phyloP scores from a whole-genome alignment of 495 filamentous ascomycete genomes.

The Trichoderma asperelloides region DNA sequence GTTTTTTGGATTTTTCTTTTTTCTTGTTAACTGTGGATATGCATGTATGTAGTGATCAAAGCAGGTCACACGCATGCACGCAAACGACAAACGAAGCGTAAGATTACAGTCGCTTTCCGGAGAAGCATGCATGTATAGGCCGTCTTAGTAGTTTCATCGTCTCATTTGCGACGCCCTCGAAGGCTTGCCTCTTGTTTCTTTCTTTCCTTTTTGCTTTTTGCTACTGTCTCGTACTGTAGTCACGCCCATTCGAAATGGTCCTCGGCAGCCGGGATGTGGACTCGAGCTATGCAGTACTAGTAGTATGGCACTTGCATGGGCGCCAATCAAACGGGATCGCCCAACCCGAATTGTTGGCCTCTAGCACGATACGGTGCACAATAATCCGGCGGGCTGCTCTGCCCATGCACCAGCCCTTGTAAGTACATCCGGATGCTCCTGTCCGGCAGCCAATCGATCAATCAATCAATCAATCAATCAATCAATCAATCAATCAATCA shows the following conservation, averaged over 20 bases:
- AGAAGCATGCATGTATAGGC: too few species aligned
- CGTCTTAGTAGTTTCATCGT: too few species aligned
- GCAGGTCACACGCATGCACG: background rate
- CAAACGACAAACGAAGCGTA: background rate
- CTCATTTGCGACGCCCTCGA: too few species aligned
- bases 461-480: background rate
- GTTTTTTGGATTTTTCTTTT: too few species aligned
- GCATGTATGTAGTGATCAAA: background rate
- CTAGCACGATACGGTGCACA: background rate
- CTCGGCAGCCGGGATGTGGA: background rate
- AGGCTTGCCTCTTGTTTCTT: too few species aligned
- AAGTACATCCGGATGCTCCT: too few species aligned
- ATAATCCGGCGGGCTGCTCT: background rate
- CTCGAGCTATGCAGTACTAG: background rate
- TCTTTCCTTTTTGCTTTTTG: background rate
- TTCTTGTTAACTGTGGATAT: background rate
- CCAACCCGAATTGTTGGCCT: background rate
- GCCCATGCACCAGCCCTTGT: background rate
- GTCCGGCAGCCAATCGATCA: background rate
- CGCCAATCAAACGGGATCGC: constrained; percentile 8
- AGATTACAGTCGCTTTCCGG: background rate
- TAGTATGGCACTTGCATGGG: constrained; percentile 1
- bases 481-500: background rate
- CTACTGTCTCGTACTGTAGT: background rate
- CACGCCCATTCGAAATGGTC: background rate